These are phyloP conservation scores for Xylariaceae sp. DNA, from an alignment of 2,329 filamentous ascomycete genomes.

Conservation along the genomic window DNA sequence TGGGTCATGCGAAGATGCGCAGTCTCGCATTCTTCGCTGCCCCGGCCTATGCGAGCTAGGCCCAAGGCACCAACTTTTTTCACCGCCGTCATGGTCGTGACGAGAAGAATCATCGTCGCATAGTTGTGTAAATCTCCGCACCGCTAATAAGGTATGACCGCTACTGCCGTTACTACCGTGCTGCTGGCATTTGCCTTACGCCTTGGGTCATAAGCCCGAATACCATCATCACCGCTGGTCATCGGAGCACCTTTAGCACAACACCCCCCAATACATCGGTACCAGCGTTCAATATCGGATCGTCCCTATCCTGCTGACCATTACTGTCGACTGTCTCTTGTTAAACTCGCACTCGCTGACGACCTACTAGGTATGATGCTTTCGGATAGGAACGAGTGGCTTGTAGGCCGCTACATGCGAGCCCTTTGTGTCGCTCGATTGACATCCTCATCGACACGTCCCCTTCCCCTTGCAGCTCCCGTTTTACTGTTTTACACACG, in stretches of 20 bases:
- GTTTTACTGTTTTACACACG: no score
- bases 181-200: constrained; percentile 15
- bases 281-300: constrained; percentile 12
- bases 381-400: not conserved
- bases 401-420: not conserved
- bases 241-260: constrained; percentile 23
- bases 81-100: no score
- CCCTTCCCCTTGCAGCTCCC: no score
- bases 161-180: constrained; percentile 11
- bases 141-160: constrained; percentile 13
- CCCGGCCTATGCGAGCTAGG: no score
- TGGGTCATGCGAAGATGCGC: no score
- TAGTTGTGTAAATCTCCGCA: constrained; percentile 13
- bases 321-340: constrained; percentile 16
- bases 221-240: constrained; percentile 10
- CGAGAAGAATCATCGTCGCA: no score
- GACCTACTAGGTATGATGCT: constrained; percentile 12
- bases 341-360: constrained; percentile 10
- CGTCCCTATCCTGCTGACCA: constrained; percentile 15
- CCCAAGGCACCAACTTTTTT: no score
- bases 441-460: no score
- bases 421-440: no score
- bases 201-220: constrained; percentile 28
- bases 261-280: constrained; percentile 10
- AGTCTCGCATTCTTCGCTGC: no score